A percentile compares a stretch with the other conserved stretches of the same genome.
These are phyloP conservation scores for Keqinozyma sinolaborantium DNA, from an alignment of 1,139 yeast genomes.

Conservation along the genomic window DNA sequence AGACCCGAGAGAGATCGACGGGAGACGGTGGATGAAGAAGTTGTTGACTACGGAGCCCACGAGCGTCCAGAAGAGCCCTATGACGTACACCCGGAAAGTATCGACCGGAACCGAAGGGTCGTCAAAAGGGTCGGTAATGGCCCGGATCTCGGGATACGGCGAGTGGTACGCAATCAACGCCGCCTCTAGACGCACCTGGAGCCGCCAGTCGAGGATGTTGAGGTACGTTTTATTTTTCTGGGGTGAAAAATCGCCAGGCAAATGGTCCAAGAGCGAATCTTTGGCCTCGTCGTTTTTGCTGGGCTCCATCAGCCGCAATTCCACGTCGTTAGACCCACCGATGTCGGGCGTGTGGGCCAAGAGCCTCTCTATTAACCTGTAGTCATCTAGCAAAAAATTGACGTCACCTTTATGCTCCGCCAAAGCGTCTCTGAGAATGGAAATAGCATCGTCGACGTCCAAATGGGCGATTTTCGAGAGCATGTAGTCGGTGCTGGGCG, in stretches of 20 bases:
- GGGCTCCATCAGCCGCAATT: too few species aligned
- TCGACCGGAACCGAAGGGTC: conserved; percentile 37
- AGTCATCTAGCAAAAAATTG: conserved; percentile 36
- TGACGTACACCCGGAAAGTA: conserved; percentile 39
- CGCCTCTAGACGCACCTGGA: conserved; percentile 38
- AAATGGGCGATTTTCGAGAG: conserved; percentile 23
- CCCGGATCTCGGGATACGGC: conserved; percentile 45
- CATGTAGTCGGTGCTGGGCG: conserved; percentile 25
- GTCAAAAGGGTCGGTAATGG: conserved; percentile 44
- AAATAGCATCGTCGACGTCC: conserved; percentile 21
- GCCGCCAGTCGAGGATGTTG: conserved; percentile 29
- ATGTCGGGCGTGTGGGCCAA: conserved; percentile 12
- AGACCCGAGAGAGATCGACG: conserved; percentile 33
- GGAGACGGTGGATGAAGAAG: conserved; percentile 43
- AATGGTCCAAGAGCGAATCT: conserved; percentile 6
- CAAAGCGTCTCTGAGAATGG: conserved; percentile 33
- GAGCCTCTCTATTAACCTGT: conserved; percentile 26
- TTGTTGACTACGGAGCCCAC: conserved; percentile 41
- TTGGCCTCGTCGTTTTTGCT: conserved; percentile 8
- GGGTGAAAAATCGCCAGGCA: too few species aligned
- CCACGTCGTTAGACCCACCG: conserved; percentile 2
- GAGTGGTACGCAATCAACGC: conserved; percentile 40
- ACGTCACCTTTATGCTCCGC: conserved; percentile 42
- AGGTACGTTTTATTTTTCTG: conserved; percentile 26
- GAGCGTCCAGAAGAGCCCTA: conserved; percentile 40